phyloP scores from a whole-genome alignment of 2,329 filamentous ascomycete species.

The Fusarium neocosmosporiellum region DNA sequence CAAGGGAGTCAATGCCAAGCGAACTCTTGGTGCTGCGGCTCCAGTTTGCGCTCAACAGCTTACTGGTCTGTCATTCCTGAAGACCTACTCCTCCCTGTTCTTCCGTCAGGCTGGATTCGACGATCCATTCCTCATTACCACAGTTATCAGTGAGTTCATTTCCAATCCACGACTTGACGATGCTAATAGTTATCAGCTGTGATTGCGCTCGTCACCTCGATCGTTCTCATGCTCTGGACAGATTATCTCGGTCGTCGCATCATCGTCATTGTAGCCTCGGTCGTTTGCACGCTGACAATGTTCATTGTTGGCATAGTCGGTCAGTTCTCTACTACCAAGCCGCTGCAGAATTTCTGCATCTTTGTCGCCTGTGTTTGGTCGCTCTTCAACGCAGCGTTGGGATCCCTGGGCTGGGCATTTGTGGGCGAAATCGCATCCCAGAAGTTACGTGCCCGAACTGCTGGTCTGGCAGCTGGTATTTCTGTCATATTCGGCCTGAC shows the following conservation, averaged over 20 bases:
- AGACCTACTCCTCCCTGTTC: slow-evolving; percentile 20
- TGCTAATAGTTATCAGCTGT: background rate
- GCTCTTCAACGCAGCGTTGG: slow-evolving; percentile 6
- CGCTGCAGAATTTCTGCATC: slow-evolving; percentile 19
- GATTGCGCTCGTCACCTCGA: slow-evolving; percentile 8
- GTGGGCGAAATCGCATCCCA: slow-evolving; percentile 23
- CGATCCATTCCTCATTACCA: slow-evolving; percentile 22
- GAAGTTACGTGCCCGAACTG: slow-evolving; percentile 18
- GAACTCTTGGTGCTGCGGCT: slow-evolving; percentile 21
- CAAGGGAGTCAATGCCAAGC: slow-evolving; percentile 2
- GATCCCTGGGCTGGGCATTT: slow-evolving; percentile 15
- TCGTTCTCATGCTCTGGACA: slow-evolving; percentile 16
- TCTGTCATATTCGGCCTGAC: slow-evolving; percentile 26
- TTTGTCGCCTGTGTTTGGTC: slow-evolving; percentile 25
- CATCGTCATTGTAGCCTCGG: slow-evolving; percentile 10
- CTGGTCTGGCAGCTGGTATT: slow-evolving; percentile 12
- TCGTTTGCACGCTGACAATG: slow-evolving; percentile 12
- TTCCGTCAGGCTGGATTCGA: slow-evolving; percentile 21
- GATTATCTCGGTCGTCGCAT: slow-evolving; percentile 17
- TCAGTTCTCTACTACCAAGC: background rate
- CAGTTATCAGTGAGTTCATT: slow-evolving; percentile 7
- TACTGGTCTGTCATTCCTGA: slow-evolving; percentile 22
- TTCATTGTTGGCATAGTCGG: slow-evolving; percentile 17
- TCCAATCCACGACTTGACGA: background rate
- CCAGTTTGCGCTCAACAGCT: slow-evolving; percentile 26